These are phyloP conservation scores for Taphrina communis DNA, from an alignment of 1,139 yeast genomes.

Conservation along the genomic window DNA sequence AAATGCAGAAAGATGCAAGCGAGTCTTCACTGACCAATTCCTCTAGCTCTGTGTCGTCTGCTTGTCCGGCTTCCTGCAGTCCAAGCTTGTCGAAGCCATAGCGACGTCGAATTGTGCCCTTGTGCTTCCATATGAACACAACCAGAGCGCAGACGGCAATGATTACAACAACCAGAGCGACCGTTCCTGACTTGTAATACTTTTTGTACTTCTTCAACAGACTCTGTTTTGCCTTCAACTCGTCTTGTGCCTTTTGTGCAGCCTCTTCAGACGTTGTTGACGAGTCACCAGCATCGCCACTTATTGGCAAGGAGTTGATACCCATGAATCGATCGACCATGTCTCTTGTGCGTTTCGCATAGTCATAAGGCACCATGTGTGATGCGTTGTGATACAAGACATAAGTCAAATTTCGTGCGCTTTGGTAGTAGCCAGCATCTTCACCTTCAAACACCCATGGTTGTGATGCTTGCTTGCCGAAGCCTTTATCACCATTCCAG, in stretches of 20 bases:
- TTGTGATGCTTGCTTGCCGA: constrained; percentile 51
- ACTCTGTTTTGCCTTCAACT: constrained; percentile 44
- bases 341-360: constrained; percentile 72
- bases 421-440: constrained; percentile 50
- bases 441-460: constrained; percentile 49
- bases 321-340: constrained; percentile 55
- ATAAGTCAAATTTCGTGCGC: constrained; percentile 76
- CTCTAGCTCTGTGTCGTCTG: constrained; percentile 44
- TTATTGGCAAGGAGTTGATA: constrained; percentile 45
- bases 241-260: constrained; percentile 1
- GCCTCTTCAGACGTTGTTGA: constrained; percentile 14
- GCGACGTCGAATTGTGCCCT: constrained; percentile 42
- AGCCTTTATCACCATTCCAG: constrained; percentile 74
- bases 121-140: constrained; percentile 48
- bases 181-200: constrained; percentile 54
- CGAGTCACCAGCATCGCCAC: constrained; percentile 15
- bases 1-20: constrained; percentile 40
- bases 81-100: constrained; percentile 39
- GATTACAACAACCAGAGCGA: constrained; percentile 52
- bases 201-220: constrained; percentile 53
- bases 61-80: constrained; percentile 21
- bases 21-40: constrained; percentile 44
- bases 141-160: constrained; percentile 48
- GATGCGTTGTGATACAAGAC: constrained; percentile 76
- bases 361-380: constrained; percentile 94